These are phyloP conservation scores for Rhynchospora tenuis DNA, from an alignment of 176 grass and related monocot species.

Conservation along the genomic window DNA sequence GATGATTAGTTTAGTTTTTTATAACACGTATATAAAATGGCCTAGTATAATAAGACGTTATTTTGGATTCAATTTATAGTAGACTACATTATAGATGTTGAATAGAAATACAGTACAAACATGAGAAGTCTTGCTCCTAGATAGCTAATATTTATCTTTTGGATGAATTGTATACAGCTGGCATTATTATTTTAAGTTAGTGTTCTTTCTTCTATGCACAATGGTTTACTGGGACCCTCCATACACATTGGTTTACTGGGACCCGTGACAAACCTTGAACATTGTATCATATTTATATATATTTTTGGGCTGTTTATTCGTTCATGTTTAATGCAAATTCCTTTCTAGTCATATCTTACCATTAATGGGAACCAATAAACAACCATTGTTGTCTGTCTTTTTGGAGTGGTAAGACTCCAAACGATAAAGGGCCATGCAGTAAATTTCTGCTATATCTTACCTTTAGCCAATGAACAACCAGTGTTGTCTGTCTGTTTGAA, in stretches of 20 bases:
- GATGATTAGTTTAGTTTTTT: too few species aligned
- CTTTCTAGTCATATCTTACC: not conserved
- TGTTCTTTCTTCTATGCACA: not conserved
- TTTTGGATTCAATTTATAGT: too few species aligned
- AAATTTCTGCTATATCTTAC: not conserved
- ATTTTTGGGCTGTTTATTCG: not conserved
- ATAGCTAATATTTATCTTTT: not conserved
- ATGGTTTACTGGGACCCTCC: not conserved
- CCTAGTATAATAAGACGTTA: too few species aligned
- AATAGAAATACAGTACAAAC: too few species aligned
- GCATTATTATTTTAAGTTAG: not conserved
- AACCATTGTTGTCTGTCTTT: not conserved
- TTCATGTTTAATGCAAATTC: slow-evolving; percentile 6
- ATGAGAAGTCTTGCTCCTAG: not conserved
- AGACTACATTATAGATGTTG: too few species aligned
- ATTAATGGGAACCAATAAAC: not conserved
- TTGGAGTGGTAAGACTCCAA: not conserved
- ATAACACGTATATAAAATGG: too few species aligned
- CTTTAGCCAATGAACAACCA: not conserved
- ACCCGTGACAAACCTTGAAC: not conserved
- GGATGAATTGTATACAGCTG: not conserved
- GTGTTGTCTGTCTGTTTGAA: not conserved
- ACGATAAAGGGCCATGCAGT: not conserved
- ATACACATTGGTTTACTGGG: not conserved
- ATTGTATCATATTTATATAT: not conserved